phyloP scores from a whole-genome alignment of 768 basidiomycete genomes.

The Pulveroboletus frians region DNA sequence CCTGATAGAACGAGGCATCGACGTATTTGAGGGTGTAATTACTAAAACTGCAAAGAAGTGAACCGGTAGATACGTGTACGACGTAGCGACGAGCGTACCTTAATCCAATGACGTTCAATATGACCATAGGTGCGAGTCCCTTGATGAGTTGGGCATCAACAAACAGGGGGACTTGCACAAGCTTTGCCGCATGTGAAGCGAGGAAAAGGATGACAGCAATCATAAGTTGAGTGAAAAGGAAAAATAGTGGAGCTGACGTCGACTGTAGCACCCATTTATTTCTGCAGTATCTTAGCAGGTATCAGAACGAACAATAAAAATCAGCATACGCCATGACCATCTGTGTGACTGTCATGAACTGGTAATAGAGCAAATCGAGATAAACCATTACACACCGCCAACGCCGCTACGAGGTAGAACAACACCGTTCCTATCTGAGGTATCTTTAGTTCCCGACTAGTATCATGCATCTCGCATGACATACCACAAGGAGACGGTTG shows the following conservation, averaged over 20 bases:
- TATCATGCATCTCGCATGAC: slow-evolving; percentile 8
- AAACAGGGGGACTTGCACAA: slow-evolving; percentile 63
- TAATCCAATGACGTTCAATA: slow-evolving; percentile 75
- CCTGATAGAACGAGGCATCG: slow-evolving; percentile 92
- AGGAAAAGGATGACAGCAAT: slow-evolving; percentile 78
- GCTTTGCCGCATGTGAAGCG: slow-evolving; percentile 51
- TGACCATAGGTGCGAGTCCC: slow-evolving; percentile 70
- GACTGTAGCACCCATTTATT: slow-evolving; percentile 89
- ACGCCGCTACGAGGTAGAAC: slow-evolving; percentile 86
- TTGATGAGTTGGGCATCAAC: slow-evolving; percentile 63
- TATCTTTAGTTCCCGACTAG: slow-evolving; percentile 3
- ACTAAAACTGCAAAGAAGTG: slow-evolving; percentile 54
- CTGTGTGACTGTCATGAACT: slow-evolving; percentile 33
- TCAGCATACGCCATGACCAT: slow-evolving; percentile 82
- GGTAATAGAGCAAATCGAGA: not conserved
- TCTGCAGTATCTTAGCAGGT: slow-evolving; percentile 34
- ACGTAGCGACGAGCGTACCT: slow-evolving; percentile 48
- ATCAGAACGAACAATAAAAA: slow-evolving; percentile 18
- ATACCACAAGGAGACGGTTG: slow-evolving; percentile 30
- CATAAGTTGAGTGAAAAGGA: slow-evolving; percentile 73
- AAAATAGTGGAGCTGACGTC: slow-evolving; percentile 76
- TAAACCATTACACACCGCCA: slow-evolving; percentile 55
- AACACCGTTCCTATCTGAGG: slow-evolving; percentile 64
- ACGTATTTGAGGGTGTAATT: slow-evolving; percentile 92
- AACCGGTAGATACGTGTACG: not conserved